These are phyloP conservation scores for Agaricus bisporus DNA, from an alignment of 768 basidiomycete genomes.

Conservation along the genomic window DNA sequence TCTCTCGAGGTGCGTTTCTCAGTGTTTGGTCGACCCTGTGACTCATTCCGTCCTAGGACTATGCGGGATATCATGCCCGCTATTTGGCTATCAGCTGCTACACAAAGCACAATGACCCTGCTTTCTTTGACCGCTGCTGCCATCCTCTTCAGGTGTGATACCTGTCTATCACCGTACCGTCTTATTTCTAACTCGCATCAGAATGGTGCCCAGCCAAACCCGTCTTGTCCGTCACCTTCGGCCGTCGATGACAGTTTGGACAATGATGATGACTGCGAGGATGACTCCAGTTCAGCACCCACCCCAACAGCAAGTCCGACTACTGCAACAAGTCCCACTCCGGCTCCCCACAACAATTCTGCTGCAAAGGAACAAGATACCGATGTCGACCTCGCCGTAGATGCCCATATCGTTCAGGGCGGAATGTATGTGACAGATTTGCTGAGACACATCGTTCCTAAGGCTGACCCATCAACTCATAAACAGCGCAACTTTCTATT, in stretches of 20 bases:
- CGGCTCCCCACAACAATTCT: constrained; percentile 14
- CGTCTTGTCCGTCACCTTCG: constrained; percentile 32
- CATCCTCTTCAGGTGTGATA: constrained; percentile 55
- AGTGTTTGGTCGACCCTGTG: constrained; percentile 1
- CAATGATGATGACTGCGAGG: constrained; percentile 26
- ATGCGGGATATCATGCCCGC: constrained; percentile 51
- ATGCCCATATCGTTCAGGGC: constrained; percentile 22
- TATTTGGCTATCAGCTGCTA: constrained; percentile 54
- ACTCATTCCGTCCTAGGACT: constrained; percentile 29
- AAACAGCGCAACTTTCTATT: constrained; percentile 58
- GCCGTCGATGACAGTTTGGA: constrained; percentile 18
- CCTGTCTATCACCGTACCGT: constrained; percentile 4
- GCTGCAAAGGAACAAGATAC: constrained; percentile 14
- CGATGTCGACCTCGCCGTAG: background rate
- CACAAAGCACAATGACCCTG: constrained; percentile 35
- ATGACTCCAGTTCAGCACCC: constrained; percentile 20
- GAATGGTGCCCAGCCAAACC: constrained; percentile 38
- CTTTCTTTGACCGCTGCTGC: constrained; percentile 68
- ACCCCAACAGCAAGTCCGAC: constrained; percentile 9
- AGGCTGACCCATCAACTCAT: constrained; percentile 12
- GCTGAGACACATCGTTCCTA: background rate
- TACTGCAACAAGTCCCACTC: constrained; percentile 14
- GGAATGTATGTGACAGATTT: constrained; percentile 38
- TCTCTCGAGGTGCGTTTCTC: constrained; percentile 36
- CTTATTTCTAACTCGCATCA: constrained; percentile 16